These are phyloP conservation scores for Oemleria cerasiformis DNA, from an alignment of 306 rosid genomes.

Conservation along the genomic window DNA sequence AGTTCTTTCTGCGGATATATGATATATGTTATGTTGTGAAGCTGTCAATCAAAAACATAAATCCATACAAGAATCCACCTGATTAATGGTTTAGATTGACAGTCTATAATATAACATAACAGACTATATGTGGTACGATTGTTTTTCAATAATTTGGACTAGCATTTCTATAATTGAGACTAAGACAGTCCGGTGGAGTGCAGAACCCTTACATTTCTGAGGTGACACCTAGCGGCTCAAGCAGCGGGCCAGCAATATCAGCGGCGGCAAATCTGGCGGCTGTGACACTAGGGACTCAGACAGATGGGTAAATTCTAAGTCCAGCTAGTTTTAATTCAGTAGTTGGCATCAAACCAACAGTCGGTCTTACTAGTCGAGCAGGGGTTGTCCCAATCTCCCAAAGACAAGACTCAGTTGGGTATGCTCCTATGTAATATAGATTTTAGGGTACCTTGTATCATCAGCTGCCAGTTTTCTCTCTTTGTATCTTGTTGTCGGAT, in stretches of 20 bases:
- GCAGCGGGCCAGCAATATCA: constrained; percentile 64
- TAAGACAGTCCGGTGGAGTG: background rate
- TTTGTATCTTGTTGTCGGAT: background rate
- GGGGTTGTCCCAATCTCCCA: no score
- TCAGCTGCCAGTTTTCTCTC: no score
- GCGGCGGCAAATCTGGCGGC: constrained; percentile 62
- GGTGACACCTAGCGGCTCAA: constrained; percentile 36
- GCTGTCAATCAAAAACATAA: background rate
- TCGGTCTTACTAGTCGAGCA: constrained; percentile 47
- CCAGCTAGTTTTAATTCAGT: constrained; percentile 52
- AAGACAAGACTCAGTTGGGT: no score
- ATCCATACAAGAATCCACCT: background rate
- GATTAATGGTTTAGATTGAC: background rate
- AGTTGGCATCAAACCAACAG: constrained; percentile 61
- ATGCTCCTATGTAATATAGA: no score
- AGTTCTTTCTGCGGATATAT: background rate
- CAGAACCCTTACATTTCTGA: background rate
- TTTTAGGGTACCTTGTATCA: no score
- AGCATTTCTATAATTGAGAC: background rate
- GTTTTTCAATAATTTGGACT: background rate
- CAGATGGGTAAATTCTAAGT: constrained; percentile 58
- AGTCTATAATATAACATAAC: background rate
- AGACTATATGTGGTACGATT: background rate
- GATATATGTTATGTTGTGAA: background rate
- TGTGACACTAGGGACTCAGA: constrained; percentile 53